Evolutionary conservation across 2,329 filamentous ascomycete species (phyloP).

Genomic region (Biscogniauxia mediterranea): DNA sequence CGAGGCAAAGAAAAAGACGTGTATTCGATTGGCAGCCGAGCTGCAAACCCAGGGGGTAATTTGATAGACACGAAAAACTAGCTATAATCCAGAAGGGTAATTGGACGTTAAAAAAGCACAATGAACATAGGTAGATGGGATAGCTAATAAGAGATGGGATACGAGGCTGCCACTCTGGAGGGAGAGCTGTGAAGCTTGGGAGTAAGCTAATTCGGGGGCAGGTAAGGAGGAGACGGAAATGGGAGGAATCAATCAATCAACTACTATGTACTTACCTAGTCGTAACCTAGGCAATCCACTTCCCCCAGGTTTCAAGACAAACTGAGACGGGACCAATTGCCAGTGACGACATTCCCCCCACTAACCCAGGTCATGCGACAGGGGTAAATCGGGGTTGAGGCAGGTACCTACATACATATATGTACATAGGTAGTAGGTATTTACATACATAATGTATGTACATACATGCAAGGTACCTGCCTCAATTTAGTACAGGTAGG

Average conservation of each 20-base stretch:
- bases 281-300: no score
- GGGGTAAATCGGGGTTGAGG: neutral
- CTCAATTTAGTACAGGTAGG: no score
- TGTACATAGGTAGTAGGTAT: no score
- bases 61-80: neutral
- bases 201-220: neutral
- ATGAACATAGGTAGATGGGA: neutral
- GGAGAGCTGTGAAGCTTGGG: neutral
- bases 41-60: neutral
- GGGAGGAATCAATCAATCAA: slow-evolving; percentile 2
- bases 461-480: no score
- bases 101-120: neutral
- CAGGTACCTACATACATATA: no score
- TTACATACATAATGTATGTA: neutral
- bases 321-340: slow-evolving; percentile 10
- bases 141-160: neutral
- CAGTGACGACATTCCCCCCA: slow-evolving; percentile 20
- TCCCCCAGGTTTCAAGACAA: slow-evolving; percentile 18
- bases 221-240: neutral
- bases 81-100: neutral
- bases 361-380: slow-evolving; percentile 5
- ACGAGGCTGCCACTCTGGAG: no score
- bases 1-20: neutral
- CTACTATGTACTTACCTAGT: no score
- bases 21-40: neutral